Base-by-base conservation (phyloP, 2,329 filamentous ascomycete species). In the Fusarium sp. region DNA sequence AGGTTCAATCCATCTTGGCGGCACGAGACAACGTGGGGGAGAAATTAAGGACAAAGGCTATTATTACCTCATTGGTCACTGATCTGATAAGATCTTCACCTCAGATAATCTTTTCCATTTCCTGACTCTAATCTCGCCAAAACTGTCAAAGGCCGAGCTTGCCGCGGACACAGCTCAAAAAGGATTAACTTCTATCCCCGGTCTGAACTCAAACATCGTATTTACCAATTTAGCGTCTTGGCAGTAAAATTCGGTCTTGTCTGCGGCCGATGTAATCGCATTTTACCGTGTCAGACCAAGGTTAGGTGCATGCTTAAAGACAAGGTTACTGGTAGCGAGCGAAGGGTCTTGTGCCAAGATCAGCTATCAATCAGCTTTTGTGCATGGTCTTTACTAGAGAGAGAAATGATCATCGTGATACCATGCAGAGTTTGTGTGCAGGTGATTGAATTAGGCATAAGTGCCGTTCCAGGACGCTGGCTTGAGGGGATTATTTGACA, bases 11-110 rank as follows among this genome's bases (percentile, higher is more conserved):
- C 39, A 58, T 28, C 24, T 31, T 24, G 3, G n/a, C 22, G 22
- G 44, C 33, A 39, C 26, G 53, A 45, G 33, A 33, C 11, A 6
- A 24, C 18, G 22, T 64, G 56, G 56, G 7, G 18, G 17, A 24
- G 9, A 31, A 31, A 31, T 31, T 31, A 31, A 11, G 28, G 34
- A 17, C 17, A 7, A 36, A 36, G 34, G 34, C 8, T 42, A 15
- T 10, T 44, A 8, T 26, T 38, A 3, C 13, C 4, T 33, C 8
- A 3, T 0, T 18, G 3, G 39, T 38, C 31, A 39, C 26, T 46
- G 18, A 68, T 68, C 52, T 58, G 65, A 68, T 68, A 68, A 68
- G 63, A 68, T 68, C 26, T 42, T 39, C 15, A 48, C 5, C n/a
- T 15, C 15, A 48, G 52, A 68, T 68, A 58, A 58, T 52, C 59